Base-by-base conservation (phyloP, 768 basidiomycete genomes). In the Panaeolus cyanescens region DNA sequence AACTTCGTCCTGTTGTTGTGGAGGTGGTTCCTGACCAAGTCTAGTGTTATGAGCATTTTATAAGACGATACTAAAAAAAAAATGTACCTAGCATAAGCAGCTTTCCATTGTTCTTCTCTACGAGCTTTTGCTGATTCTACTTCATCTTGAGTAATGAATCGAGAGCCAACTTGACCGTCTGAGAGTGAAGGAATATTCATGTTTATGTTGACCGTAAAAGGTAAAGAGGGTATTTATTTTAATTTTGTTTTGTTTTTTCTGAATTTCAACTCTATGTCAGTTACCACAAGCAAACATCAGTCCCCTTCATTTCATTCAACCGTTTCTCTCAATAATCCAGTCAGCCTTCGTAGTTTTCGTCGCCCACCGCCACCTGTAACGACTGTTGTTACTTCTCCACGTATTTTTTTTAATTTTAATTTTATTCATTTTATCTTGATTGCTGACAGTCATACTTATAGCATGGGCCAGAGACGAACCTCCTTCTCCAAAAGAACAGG, bases 391-490 rank as follows among this genome's bases (percentile, higher is more conserved):
- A 91, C 89, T 57, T 78, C 82, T 32, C 91, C 91, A 62, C 90
- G 91, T 92, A 72, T 68, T 85, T 81, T 12, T 68, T 85, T 81
- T 12, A 31, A 54, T 30, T 50, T 61, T 40, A 32, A 36, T 25
- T 58, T 40, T 59, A 39, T 33, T 36, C 34, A 59, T 59, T 2
- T 59, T 28, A 57, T 30, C 22, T 22, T 36, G 55, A 31, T 60
- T 60, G 40, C 28, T 39, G 28, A 39, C 59, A 32, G 15, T 54
- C 33, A 59, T 55, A 39, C 32, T 57, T 54, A 57, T 64, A 94
- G 92, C 92, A 54, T 94, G 92, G 92, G 92, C 92, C 4, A 80
- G 84, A 65, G 89, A 93, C 70, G 92, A 94, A 69, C 91, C 91
- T 4, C 90, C 90, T 4, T 92, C 91, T 0, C 90, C 91, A 1